Conservation (phyloP, 106 monocot species). For the Acorus calamus region DNA sequence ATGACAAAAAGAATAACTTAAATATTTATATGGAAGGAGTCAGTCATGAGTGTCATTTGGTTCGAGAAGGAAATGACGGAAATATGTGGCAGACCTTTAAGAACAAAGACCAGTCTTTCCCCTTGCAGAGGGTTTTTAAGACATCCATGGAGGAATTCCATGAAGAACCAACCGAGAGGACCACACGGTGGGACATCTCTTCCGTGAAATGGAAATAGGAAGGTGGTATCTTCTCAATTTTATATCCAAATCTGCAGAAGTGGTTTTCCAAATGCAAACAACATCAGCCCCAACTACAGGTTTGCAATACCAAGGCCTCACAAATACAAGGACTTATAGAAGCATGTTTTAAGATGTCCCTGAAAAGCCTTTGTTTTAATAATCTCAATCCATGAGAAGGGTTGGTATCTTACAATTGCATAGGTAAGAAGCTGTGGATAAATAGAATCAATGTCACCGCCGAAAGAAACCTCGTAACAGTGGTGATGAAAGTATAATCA, state of each 20-base stretch:
- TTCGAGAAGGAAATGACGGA: too few relatives aligned
- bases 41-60: too few relatives aligned
- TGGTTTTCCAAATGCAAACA: not conserved
- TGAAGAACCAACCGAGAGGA: slow-evolving; percentile 36
- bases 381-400: too few relatives aligned
- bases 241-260: slow-evolving; percentile 56
- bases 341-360: not conserved
- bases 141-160: slow-evolving; percentile 65
- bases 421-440: slow-evolving; percentile 58
- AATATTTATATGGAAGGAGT: too few relatives aligned
- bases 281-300: too few relatives aligned
- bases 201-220: slow-evolving; percentile 62
- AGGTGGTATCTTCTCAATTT: slow-evolving; percentile 68
- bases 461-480: slow-evolving; percentile 69
- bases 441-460: slow-evolving; percentile 61
- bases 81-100: slow-evolving; percentile 29
- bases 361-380: too few relatives aligned
- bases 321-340: not conserved
- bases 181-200: slow-evolving; percentile 39
- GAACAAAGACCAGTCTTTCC: slow-evolving; percentile 72
- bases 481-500: slow-evolving; percentile 66
- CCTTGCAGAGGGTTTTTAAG: slow-evolving; percentile 74
- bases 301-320: too few relatives aligned
- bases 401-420: slow-evolving; percentile 43
- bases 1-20: too few relatives aligned